Conservation (phyloP, 2,329 filamentous ascomycete species). For the Cercospora berteroae region DNA sequence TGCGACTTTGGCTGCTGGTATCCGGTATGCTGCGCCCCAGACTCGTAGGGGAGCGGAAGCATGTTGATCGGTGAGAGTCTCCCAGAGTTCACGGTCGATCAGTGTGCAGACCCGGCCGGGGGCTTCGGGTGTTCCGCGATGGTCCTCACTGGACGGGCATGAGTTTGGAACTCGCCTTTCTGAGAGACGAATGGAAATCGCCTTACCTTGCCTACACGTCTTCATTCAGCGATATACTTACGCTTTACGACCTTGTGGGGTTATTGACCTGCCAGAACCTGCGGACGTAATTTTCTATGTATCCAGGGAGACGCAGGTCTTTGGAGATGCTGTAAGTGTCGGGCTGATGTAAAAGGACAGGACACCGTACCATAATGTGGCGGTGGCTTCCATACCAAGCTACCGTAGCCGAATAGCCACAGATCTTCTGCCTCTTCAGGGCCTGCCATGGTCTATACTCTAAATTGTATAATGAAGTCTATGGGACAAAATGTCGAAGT, state of each 20-base stretch:
- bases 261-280: conserved; percentile 99
- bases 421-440: conserved; percentile 53
- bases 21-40: conserved; percentile 82
- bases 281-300: conserved; percentile 88
- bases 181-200: no score
- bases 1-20: conserved; percentile 71
- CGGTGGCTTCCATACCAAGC: conserved; percentile 96
- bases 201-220: no score
- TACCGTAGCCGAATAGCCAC: conserved; percentile 98
- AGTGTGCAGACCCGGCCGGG: conserved; percentile 92
- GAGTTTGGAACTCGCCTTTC: no score
- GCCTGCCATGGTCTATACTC: neutral
- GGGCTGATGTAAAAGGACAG: neutral
- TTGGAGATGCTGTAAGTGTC: conserved; percentile 4
- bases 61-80: conserved; percentile 66
- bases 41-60: conserved; percentile 63
- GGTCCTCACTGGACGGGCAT: conserved; percentile 84
- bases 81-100: conserved; percentile 81
- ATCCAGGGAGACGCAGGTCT: conserved; percentile 85
- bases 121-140: conserved; percentile 82
- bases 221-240: no score
- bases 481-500: neutral
- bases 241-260: no score
- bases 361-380: conserved; percentile 78
- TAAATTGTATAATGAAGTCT: neutral